Conservation (phyloP, 2,329 filamentous ascomycete species). For the Exophiala oligosperma region DNA sequence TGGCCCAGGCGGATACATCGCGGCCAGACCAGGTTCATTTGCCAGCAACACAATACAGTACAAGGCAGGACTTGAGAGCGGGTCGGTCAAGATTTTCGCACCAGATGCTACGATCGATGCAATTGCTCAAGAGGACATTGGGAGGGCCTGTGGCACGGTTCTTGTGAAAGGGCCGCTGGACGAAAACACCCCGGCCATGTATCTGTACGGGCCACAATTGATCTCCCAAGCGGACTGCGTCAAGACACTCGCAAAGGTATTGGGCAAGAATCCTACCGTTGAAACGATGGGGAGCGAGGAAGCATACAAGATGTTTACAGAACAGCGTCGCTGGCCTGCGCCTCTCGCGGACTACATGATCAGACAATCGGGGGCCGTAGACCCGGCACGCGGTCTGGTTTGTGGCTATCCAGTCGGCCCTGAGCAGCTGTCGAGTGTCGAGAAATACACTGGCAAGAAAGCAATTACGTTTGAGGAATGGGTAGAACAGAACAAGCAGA, state of each 20-base stretch:
- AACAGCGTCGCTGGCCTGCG: constrained; percentile 20
- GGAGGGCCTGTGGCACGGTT: constrained; percentile 42
- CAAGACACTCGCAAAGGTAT: constrained; percentile 31
- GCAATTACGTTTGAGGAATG: constrained; percentile 37
- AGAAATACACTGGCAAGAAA: constrained; percentile 35
- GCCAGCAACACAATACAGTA: constrained; percentile 43
- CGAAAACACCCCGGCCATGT: constrained; percentile 33
- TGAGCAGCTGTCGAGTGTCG: constrained; percentile 33
- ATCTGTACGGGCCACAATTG: constrained; percentile 40
- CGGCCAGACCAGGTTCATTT: constrained; percentile 47
- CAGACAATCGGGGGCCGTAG: background rate
- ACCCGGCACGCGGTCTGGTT: constrained; percentile 6
- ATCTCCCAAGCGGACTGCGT: constrained; percentile 34
- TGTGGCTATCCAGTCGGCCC: constrained; percentile 19
- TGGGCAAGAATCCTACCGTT: constrained; percentile 37
- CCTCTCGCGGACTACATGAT: constrained; percentile 28
- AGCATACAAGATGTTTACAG: constrained; percentile 24
- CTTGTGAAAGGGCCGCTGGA: constrained; percentile 36
- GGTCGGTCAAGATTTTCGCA: constrained; percentile 35
- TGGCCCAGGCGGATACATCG: constrained; percentile 39
- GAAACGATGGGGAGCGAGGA: constrained; percentile 27
- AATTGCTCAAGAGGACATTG: constrained; percentile 48
- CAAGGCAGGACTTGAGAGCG: constrained; percentile 25
- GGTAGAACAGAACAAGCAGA: constrained; percentile 34
- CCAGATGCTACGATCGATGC: constrained; percentile 39